Conservation (phyloP, 179 eudicot genomes). For the Heliamphora pulchella region DNA sequence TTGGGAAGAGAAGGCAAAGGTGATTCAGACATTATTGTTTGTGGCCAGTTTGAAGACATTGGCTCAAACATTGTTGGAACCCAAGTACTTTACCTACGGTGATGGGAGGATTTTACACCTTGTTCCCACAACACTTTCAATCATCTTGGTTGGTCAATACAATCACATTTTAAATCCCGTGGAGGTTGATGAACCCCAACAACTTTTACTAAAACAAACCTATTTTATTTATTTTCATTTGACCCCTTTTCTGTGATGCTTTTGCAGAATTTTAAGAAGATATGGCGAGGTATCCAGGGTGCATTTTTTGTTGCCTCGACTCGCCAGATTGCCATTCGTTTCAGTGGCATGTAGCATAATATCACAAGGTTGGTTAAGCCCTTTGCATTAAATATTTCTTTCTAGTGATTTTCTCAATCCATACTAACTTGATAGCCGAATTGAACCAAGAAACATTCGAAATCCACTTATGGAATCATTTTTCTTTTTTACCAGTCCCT, state of each 20-base stretch:
- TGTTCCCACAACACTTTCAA: constrained; percentile 75
- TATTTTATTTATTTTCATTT: neutral
- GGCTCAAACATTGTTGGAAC: constrained; percentile 74
- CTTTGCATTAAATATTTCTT: neutral
- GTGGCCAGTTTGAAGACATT: constrained; percentile 87
- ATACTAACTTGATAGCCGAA: neutral
- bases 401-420: neutral
- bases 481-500: neutral
- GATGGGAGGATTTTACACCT: constrained; percentile 87
- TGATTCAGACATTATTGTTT: constrained; percentile 84
- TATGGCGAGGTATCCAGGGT: constrained; percentile 84
- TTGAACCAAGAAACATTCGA: neutral
- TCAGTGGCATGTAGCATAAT: constrained; percentile 93
- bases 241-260: constrained; percentile 10
- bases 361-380: constrained; percentile 47
- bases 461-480: neutral
- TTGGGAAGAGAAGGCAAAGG: constrained; percentile 79
- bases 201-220: neutral
- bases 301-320: constrained; percentile 83
- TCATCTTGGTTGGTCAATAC: constrained; percentile 69
- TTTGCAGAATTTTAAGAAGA: constrained; percentile 63
- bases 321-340: constrained; percentile 80
- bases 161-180: constrained; percentile 54
- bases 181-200: constrained; percentile 38
- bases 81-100: constrained; percentile 67